Evolutionary conservation across 306 rosid genomes (phyloP), one percentile per base, ranked within the genome.

Genomic region (Vigna reflexopilosa): DNA sequence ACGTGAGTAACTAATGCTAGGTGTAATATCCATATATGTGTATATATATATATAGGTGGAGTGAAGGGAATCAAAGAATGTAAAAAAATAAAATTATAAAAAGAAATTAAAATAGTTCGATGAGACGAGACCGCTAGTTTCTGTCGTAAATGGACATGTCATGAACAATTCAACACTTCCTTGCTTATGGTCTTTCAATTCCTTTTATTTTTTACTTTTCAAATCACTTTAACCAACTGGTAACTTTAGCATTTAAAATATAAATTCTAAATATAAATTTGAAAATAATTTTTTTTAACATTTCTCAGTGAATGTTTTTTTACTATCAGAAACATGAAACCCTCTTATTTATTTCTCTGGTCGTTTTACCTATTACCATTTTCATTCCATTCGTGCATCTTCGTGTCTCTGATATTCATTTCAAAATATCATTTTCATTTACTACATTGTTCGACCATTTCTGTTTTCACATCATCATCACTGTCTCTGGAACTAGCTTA

Each of bases 1-100:
- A 55, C 40, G 77, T 76, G 73, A 65, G 34, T 72, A 15, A 66
- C 30, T 22, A 68, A 77, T 44, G 47, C 67, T 16, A 50, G 66
- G 32, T 77, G 48, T 22, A 3, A 48, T 54, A 55, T 5, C 22
- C 17, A n/a, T 17, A 6, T 56, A 26, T 24, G 14, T 57, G 1
- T 22, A 22, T 22, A 61, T 63, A 11, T 26, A 59, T 63, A 11
- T 28, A 28, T 61, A 2, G 6, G 26, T 28, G 12, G 13, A 22
- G 51, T 67, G 40, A 67, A 50, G 80, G 70, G 77, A 81, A 75
- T 76, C 59, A 28, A 15, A 73, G 70, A 72, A 73, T 56, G 55
- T 45, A 73, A 52, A 50, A 22, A 22, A 56, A 19, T 5, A 19
- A 20, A 55, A 19, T 20, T 9, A 42, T 14, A 73, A 26, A 10